A percentile compares a stretch with the other conserved stretches of the same genome.
Evolutionary conservation across 176 grass and related monocot genomes (phyloP).

Genomic region (Oryza brachyantha): DNA sequence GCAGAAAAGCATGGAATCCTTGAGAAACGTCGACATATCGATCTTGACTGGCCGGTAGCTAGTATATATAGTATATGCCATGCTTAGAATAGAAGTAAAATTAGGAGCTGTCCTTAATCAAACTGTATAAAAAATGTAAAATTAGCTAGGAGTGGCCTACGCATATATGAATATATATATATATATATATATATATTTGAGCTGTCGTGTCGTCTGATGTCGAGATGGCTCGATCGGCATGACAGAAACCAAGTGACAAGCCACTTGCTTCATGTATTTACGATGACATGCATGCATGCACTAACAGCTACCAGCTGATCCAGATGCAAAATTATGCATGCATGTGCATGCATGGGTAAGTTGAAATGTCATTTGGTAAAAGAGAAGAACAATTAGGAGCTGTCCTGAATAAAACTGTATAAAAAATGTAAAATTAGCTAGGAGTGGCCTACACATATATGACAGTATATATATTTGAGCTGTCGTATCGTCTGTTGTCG

Average conservation of each 20-base stretch:
- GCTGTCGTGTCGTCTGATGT: slow-evolving; percentile 12
- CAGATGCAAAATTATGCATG: background rate
- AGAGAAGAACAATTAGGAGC: slow-evolving; percentile 34
- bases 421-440: background rate
- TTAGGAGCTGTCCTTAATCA: background rate
- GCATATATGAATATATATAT: too few relatives aligned
- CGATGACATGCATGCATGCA: background rate
- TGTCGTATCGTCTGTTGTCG: slow-evolving; percentile 17
- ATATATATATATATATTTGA: background rate
- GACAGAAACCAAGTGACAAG: slow-evolving; percentile 33
- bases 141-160: background rate
- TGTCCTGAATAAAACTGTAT: background rate
- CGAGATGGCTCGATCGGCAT: slow-evolving; percentile 6
- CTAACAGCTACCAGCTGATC: background rate
- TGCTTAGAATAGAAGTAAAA: slow-evolving; percentile 51
- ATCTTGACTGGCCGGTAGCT: background rate
- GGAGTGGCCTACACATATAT: background rate
- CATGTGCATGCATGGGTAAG: slow-evolving; percentile 19
- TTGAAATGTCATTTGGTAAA: slow-evolving; percentile 20
- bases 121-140: background rate
- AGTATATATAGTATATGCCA: slow-evolving; percentile 3
- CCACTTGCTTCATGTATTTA: slow-evolving; percentile 5
- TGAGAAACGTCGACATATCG: background rate
- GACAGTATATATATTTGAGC: too few relatives aligned
- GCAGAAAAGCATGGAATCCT: slow-evolving; percentile 31